Evolutionary conservation across 345 rosid species (phyloP).

Genomic region (Laguncularia racemosa): DNA sequence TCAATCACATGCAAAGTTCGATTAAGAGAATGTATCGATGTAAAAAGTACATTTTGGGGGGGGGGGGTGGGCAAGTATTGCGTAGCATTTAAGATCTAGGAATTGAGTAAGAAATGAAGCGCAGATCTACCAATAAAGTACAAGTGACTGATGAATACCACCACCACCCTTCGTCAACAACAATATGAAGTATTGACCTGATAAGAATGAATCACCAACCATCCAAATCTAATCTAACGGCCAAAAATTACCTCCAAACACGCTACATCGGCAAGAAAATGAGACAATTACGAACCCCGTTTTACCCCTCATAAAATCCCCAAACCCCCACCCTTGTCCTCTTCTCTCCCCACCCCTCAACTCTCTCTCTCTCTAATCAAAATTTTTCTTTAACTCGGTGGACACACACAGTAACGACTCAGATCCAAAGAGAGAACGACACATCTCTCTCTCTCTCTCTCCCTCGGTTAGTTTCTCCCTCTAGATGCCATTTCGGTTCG

Average conservation of each 20-base stretch:
- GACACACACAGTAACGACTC: constrained; percentile 1
- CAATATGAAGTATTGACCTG: too few relatives aligned
- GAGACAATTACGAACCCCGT: not conserved
- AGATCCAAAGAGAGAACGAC: constrained; percentile 16
- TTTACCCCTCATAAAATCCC: not conserved
- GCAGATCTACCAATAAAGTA: too few relatives aligned
- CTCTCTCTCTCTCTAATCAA: constrained; percentile 1
- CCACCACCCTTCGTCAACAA: too few relatives aligned
- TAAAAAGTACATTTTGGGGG: too few relatives aligned
- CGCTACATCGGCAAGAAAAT: not conserved
- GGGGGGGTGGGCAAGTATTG: too few relatives aligned
- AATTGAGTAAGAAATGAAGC: too few relatives aligned
- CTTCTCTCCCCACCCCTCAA: not conserved
- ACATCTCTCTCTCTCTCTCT: constrained; percentile 1
- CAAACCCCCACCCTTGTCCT: not conserved
- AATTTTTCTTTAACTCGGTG: not conserved
- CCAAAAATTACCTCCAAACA: not conserved
- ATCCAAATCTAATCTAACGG: constrained; percentile 4
- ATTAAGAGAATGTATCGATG: too few relatives aligned
- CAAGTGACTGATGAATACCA: too few relatives aligned
- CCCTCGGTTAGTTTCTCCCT: not conserved
- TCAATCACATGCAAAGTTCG: too few relatives aligned
- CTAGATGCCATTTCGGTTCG: not conserved
- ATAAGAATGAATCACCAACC: too few relatives aligned
- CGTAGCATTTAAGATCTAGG: too few relatives aligned